phyloP scores from a whole-genome alignment of 2,329 filamentous ascomycete species.

The Clathrospora elynae region DNA sequence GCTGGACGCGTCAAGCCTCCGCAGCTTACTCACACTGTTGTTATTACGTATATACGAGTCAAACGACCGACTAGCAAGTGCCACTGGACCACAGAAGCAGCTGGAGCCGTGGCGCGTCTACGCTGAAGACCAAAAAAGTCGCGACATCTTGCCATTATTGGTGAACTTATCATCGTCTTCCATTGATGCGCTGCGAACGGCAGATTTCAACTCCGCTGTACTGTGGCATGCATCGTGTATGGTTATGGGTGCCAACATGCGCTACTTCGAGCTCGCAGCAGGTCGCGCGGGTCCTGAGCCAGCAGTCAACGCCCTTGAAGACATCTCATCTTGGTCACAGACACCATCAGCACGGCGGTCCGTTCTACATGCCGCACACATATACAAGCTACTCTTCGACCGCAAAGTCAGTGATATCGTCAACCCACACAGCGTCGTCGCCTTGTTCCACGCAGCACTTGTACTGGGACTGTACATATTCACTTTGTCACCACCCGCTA shows the following conservation, averaged over 20 bases:
- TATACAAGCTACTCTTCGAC: constrained; percentile 57
- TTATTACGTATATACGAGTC: constrained; percentile 43
- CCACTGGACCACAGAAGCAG: constrained; percentile 33
- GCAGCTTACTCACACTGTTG: constrained; percentile 40
- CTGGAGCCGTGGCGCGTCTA: constrained; percentile 52
- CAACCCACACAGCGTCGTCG: constrained; percentile 57
- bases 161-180: constrained; percentile 49
- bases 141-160: constrained; percentile 46
- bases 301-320: constrained; percentile 56
- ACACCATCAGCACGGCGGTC: constrained; percentile 57
- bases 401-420: constrained; percentile 59
- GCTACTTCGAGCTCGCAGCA: constrained; percentile 59
- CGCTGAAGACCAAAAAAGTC: constrained; percentile 54
- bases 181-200: constrained; percentile 49
- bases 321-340: constrained; percentile 58
- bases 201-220: constrained; percentile 57
- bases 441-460: constrained; percentile 58
- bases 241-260: constrained; percentile 58
- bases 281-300: constrained; percentile 56
- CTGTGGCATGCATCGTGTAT: constrained; percentile 62
- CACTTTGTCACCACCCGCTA: constrained; percentile 49
- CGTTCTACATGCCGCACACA: constrained; percentile 59
- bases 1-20: constrained; percentile 37
- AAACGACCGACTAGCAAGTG: constrained; percentile 40
- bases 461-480: constrained; percentile 60